Conservation (phyloP, 2,329 filamentous ascomycete species). For the Cercospora sp. region DNA sequence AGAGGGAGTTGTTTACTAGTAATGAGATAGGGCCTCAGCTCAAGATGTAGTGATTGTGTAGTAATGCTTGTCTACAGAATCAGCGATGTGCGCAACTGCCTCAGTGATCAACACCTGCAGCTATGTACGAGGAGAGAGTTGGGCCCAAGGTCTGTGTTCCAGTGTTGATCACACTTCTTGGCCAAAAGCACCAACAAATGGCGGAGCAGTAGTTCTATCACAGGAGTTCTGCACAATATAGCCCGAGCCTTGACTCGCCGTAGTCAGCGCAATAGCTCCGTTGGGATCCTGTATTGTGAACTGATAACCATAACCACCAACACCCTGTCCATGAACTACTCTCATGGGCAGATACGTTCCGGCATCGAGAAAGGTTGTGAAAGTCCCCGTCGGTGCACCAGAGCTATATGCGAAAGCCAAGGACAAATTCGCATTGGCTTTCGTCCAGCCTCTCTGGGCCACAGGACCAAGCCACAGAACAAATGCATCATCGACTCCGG, state of each 20-base stretch:
- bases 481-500: conserved; percentile 16
- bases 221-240: conserved; percentile 13
- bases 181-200: not conserved
- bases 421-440: conserved; percentile 14
- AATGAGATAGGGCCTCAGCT: conserved; percentile 1
- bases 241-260: not conserved
- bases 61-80: not conserved
- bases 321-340: conserved; percentile 17
- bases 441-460: conserved; percentile 18
- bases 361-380: not conserved
- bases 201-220: conserved; percentile 6
- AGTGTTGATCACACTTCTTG: not conserved
- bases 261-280: conserved; percentile 6
- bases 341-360: conserved; percentile 18
- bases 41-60: not conserved
- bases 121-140: too few relatives aligned
- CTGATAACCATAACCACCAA: conserved; percentile 13
- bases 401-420: conserved; percentile 8
- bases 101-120: too few relatives aligned
- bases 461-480: conserved; percentile 9
- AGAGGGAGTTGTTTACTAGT: conserved; percentile 26
- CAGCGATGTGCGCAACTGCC: not conserved
- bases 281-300: conserved; percentile 15
- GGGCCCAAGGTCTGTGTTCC: too few relatives aligned
- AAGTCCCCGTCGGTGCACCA: not conserved